Percentiles rank a stretch among this genome's conserved stretches.
Evolutionary conservation across 2,329 filamentous ascomycete genomes (phyloP).

Genomic region (Leptosphaerulina australis): DNA sequence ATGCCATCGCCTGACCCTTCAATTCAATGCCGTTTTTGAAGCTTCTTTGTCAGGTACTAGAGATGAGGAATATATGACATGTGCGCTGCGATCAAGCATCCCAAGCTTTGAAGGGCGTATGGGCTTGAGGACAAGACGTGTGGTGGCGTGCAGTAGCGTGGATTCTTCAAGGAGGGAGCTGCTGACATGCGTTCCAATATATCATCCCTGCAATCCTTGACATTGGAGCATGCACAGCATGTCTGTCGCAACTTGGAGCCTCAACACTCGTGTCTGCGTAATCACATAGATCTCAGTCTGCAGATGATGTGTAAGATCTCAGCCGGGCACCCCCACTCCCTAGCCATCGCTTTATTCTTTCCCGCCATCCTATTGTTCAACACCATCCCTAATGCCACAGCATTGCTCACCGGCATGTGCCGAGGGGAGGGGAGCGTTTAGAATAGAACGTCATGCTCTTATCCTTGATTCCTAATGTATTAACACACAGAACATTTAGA

Average conservation of each 20-base stretch:
- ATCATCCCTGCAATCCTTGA: background rate
- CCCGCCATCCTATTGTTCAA: conserved; percentile 46
- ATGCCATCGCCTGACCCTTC: background rate
- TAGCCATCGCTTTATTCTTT: conserved; percentile 36
- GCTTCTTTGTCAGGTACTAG: background rate
- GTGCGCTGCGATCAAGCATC: conserved; percentile 9
- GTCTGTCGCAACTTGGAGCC: background rate
- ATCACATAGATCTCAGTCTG: background rate
- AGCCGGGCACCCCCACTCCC: conserved; percentile 5
- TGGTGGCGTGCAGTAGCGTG: conserved; percentile 7
- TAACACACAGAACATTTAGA: conserved; percentile 47
- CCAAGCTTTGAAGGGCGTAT: background rate
- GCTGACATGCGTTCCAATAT: conserved; percentile 15
- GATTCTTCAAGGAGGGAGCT: background rate
- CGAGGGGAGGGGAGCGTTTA: conserved; percentile 36
- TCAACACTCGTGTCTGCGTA: background rate
- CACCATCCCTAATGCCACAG: conserved; percentile 44
- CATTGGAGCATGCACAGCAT: background rate
- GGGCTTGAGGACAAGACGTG: background rate
- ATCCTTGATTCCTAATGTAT: conserved; percentile 42
- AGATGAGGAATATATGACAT: background rate
- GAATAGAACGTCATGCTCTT: conserved; percentile 39
- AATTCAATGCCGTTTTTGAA: too few species aligned
- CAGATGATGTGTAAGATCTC: background rate
- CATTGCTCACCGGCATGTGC: conserved; percentile 30